Evolutionary conservation across 2,329 filamentous ascomycete genomes (phyloP), one percentile per base, ranked within the genome.

Genomic region (Dothidotthia symphoricarpi): DNA sequence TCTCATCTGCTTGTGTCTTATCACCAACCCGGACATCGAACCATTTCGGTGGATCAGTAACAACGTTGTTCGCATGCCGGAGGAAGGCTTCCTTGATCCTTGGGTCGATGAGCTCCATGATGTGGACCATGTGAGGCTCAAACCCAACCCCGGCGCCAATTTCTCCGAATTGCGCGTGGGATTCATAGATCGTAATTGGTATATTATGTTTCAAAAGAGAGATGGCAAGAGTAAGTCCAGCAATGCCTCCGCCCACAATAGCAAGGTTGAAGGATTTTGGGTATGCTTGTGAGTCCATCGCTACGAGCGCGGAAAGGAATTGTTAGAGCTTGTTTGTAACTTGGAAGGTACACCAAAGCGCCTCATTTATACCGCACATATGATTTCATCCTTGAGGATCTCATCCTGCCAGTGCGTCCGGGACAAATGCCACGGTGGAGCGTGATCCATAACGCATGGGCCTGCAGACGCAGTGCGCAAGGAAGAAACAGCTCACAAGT

Each of bases 161-260:
- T 51, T 81, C 78, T 12, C 69, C 71, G 40, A 82, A 82, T 3
- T 63, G 62, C 0, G 64, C 42, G 0, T 77, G 76, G 3, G 75
- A 69, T 56, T 82, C 79, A 51, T 79, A 82, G 33, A 82, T 69
- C 3, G 68, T 67, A 17, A 77, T 62, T 0, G 58, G 56, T 15
- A 80, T 53, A 16, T 64, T 51, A 68, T 53, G 68, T 25, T 68
- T 63, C 27, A 70, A 61, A 3, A 82, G 69, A 3, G 70, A 75
- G 22, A 76, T 69, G 7, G 75, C 74, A 1, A 81, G 68, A 3
- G 65, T 64, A 3, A 81, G 61, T 14, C 79, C 78, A 5, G 73
- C 73, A 32, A 82, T 79, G n/a, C 78, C 78, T 28, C 77, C 78
- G 45, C 79, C 79, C 13, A 81, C 63, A 16, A 82, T 76, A 43